Conservation (phyloP, 225 moss, liverwort and hornwort species). For the Pseudisothecium myosuroides region DNA sequence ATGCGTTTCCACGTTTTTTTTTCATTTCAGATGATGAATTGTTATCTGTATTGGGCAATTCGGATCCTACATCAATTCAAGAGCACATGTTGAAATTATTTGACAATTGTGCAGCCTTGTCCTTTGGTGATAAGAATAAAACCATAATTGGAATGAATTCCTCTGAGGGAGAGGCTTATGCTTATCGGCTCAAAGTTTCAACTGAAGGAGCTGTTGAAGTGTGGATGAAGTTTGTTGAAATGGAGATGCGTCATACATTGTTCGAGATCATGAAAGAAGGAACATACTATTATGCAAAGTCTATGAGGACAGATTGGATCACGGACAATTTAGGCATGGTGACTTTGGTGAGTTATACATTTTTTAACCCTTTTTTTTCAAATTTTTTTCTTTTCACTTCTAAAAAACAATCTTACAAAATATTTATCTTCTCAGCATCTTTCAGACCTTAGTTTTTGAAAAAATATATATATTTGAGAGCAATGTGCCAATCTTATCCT, state of each 20-base stretch:
- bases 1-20: constrained; percentile 76
- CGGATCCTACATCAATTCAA: constrained; percentile 71
- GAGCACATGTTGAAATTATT: constrained; percentile 88
- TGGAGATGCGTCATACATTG: constrained; percentile 53
- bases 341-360: constrained; percentile 40
- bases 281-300: constrained; percentile 69
- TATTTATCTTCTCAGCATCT: too few relatives aligned
- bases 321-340: constrained; percentile 70
- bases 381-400: too few relatives aligned
- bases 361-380: too few relatives aligned
- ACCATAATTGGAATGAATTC: constrained; percentile 58
- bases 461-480: not conserved
- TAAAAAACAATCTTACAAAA: too few relatives aligned
- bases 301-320: constrained; percentile 54
- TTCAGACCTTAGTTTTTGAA: too few relatives aligned
- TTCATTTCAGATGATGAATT: constrained; percentile 87
- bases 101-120: constrained; percentile 66
- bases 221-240: constrained; percentile 81
- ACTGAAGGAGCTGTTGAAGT: constrained; percentile 56
- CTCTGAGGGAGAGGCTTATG: constrained; percentile 43
- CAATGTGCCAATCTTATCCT: not conserved
- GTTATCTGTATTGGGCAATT: constrained; percentile 70
- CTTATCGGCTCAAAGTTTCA: constrained; percentile 38
- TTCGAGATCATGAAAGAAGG: constrained; percentile 87
- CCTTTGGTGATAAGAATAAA: constrained; percentile 74